Base-by-base conservation (phyloP, 2,329 filamentous ascomycete genomes). In the Pseudogymnoascus sp. region DNA sequence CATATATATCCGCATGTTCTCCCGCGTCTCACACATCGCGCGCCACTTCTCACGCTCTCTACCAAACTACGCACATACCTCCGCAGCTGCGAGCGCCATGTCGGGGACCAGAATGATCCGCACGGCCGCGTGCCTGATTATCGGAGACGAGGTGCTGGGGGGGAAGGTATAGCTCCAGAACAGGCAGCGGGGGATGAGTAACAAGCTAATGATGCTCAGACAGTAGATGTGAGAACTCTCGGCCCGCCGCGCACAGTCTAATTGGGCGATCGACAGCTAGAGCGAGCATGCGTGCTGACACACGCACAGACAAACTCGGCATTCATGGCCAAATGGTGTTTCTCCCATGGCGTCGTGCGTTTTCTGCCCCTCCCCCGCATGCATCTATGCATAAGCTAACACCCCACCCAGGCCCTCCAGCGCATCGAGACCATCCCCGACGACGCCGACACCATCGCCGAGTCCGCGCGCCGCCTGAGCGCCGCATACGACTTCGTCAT, bases 121-220 rank as follows among this genome's bases (percentile, higher is more conserved):
- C 73, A 97, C 92, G 56, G 94, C 93, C 10, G 93, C 89, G 63
- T 96, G 91, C 75, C 77, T 97, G 67, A 92, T 99, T 65, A 97
- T 99, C 70, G 93, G 93, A n/a, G 93, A 97, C 77, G 93, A 97
- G 75, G 92, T 97, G 4, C 81, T 97, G 3, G 92, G 92, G 21
- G 93, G 94, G 70, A 97, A 97, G 75, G 74, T 73, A 72, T 33
- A 40, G 14, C 31, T 25, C 44, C 7, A 50, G 23, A 16, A 50
- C 23, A 50, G 7, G 14, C 12, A 28, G 23, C 16, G 10, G 7
- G 7, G 44, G 23, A 21, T 50, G 44, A 28, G 12, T 16, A 50
- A 7, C 44, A 50, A 50, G 44, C 44, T 50, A 50, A 50, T 50
- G 14, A 50, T 50, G 8, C 44, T n/a, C 44, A 50, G 44, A 50